Percentiles rank a stretch among this genome's conserved stretches.
phyloP scores from a whole-genome alignment of 2,329 filamentous ascomycete species.

The Metarhizium rileyi region DNA sequence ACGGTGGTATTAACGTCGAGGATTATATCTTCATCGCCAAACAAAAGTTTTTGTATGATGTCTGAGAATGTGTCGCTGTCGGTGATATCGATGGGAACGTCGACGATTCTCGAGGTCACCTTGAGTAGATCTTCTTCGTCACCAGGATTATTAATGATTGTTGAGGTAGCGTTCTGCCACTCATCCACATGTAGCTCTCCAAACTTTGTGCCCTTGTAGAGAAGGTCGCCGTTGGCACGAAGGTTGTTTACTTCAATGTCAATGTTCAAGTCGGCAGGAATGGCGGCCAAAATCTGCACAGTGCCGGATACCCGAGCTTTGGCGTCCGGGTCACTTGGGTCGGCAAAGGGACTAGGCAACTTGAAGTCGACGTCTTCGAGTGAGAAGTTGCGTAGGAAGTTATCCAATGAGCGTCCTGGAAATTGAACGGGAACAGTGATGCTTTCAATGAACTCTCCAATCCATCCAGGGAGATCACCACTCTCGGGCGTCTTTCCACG shows the following conservation, averaged over 20 bases:
- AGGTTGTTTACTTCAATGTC: slow-evolving; percentile 69
- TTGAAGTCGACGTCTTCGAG: slow-evolving; percentile 78
- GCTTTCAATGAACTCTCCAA: slow-evolving; percentile 68
- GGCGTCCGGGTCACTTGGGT: slow-evolving; percentile 61
- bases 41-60: slow-evolving; percentile 71
- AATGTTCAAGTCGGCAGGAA: slow-evolving; percentile 84
- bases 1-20: slow-evolving; percentile 71
- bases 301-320: slow-evolving; percentile 75
- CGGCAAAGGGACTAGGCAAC: slow-evolving; percentile 70
- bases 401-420: slow-evolving; percentile 70
- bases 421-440: slow-evolving; percentile 79
- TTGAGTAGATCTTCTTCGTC: slow-evolving; percentile 54
- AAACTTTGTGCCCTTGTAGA: slow-evolving; percentile 67
- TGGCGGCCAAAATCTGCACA: slow-evolving; percentile 64
- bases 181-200: slow-evolving; percentile 68
- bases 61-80: slow-evolving; percentile 70
- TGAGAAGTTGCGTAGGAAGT: slow-evolving; percentile 79
- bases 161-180: slow-evolving; percentile 81
- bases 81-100: slow-evolving; percentile 76
- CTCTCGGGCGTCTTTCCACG: slow-evolving; percentile 63
- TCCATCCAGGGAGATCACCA: slow-evolving; percentile 67
- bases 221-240: slow-evolving; percentile 69
- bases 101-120: slow-evolving; percentile 65
- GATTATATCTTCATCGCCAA: slow-evolving; percentile 58
- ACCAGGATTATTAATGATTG: slow-evolving; percentile 45